These are phyloP conservation scores for Trichoderma sp. DNA, from an alignment of 2,329 filamentous ascomycete genomes.

Conservation along the genomic window DNA sequence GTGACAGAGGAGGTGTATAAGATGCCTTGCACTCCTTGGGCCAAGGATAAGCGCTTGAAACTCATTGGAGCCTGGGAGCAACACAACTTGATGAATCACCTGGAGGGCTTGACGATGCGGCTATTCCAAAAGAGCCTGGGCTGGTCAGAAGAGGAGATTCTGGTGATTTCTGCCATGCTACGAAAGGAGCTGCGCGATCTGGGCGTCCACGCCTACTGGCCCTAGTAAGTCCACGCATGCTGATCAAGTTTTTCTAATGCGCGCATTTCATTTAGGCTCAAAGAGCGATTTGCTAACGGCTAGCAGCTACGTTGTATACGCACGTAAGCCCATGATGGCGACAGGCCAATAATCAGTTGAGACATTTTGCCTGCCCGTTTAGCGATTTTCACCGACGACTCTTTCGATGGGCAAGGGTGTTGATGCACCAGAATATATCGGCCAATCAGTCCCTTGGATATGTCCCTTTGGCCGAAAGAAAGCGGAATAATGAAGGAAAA, in stretches of 20 bases:
- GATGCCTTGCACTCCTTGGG: conserved; percentile 49
- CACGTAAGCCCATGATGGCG: conserved; percentile 21
- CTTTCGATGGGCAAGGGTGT: not conserved
- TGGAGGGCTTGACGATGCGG: conserved; percentile 34
- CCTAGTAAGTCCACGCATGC: conserved; percentile 29
- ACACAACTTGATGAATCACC: conserved; percentile 24
- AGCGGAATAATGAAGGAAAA: not conserved
- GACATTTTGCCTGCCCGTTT: not conserved
- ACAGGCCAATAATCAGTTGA: not conserved
- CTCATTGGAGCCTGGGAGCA: conserved; percentile 41
- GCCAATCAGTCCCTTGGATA: not conserved
- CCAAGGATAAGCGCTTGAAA: conserved; percentile 48
- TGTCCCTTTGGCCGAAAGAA: not conserved
- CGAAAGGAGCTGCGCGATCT: conserved; percentile 32
- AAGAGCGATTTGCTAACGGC: conserved; percentile 12
- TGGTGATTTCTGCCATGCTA: conserved; percentile 30
- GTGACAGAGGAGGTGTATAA: conserved; percentile 46
- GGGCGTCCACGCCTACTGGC: conserved; percentile 34
- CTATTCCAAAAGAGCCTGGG: conserved; percentile 34
- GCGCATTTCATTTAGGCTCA: not conserved
- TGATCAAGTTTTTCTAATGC: not conserved
- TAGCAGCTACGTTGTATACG: conserved; percentile 23
- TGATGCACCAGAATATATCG: not conserved
- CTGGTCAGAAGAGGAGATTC: conserved; percentile 32
- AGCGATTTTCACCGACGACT: not conserved